A percentile compares a stretch with the other conserved stretches of the same genome.
These are phyloP conservation scores for Nakaseomyces uthaithaninus DNA, from an alignment of 1,139 yeast genomes.

Conservation along the genomic window DNA sequence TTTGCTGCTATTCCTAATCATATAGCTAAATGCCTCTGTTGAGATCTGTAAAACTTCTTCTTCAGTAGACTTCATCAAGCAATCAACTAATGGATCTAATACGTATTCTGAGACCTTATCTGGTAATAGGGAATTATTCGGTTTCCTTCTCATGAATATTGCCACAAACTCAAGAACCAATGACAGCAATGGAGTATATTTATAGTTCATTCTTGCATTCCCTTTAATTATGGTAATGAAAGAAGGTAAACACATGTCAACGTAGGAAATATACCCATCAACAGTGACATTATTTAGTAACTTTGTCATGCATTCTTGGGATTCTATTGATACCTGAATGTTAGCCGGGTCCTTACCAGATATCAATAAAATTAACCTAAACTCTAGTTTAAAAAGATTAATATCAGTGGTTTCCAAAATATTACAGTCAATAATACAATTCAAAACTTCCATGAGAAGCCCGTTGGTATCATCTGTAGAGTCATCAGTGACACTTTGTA, in stretches of 20 bases:
- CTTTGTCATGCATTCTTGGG: slow-evolving; percentile 56
- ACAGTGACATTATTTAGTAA: slow-evolving; percentile 44
- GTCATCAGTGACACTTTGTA: slow-evolving; percentile 45
- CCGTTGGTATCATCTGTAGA: slow-evolving; percentile 80
- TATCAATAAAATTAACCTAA: slow-evolving; percentile 52
- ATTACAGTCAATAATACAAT: slow-evolving; percentile 43
- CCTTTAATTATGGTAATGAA: slow-evolving; percentile 26
- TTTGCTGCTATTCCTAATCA: slow-evolving; percentile 47
- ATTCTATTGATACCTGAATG: slow-evolving; percentile 49
- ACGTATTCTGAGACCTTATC: slow-evolving; percentile 43
- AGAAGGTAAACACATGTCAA: slow-evolving; percentile 27
- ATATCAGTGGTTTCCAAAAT: slow-evolving; percentile 16
- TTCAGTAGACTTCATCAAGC: slow-evolving; percentile 55
- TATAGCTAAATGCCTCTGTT: slow-evolving; percentile 61
- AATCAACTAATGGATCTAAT: slow-evolving; percentile 40
- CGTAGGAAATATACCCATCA: slow-evolving; percentile 39
- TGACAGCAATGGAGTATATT: slow-evolving; percentile 52
- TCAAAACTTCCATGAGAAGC: slow-evolving; percentile 61
- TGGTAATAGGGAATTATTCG: slow-evolving; percentile 25
- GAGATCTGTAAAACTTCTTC: slow-evolving; percentile 73
- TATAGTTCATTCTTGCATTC: slow-evolving; percentile 16
- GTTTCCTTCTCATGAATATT: slow-evolving; percentile 28
- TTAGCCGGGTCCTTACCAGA: slow-evolving; percentile 73
- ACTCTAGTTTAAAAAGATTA: slow-evolving; percentile 36
- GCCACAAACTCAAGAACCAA: slow-evolving; percentile 61